Evolutionary conservation across 768 basidiomycete genomes (phyloP).

Genomic region (Suillus clintonianus): DNA sequence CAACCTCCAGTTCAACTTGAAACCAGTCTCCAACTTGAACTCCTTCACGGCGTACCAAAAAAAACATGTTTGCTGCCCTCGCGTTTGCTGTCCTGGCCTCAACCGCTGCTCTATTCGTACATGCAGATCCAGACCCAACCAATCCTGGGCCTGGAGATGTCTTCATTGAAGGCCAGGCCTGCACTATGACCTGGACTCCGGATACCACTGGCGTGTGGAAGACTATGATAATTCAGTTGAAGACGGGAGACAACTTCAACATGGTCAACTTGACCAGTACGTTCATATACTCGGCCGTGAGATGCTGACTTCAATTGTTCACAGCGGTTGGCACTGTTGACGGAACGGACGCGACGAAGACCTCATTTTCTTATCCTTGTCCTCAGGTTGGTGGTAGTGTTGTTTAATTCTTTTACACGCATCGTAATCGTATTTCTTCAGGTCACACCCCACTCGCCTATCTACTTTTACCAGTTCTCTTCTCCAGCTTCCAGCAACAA

Average conservation of each 20-base stretch:
- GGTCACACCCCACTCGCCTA: constrained; percentile 63
- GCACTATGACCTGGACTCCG: constrained; percentile 58
- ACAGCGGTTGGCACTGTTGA: constrained; percentile 68
- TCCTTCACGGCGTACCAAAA: constrained; percentile 12
- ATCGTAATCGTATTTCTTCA: constrained; percentile 22
- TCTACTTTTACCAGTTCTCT: constrained; percentile 84
- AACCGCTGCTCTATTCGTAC: constrained; percentile 38
- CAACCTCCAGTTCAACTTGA: not conserved
- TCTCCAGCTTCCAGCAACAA: constrained; percentile 39
- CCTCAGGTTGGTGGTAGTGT: constrained; percentile 50
- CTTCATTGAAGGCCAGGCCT: constrained; percentile 58
- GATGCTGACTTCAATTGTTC: not conserved
- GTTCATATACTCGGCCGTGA: constrained; percentile 23
- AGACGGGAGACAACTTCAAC: constrained; percentile 71
- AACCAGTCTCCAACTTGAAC: not conserved
- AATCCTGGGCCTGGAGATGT: constrained; percentile 59
- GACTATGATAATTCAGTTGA: constrained; percentile 73
- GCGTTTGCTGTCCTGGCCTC: constrained; percentile 24
- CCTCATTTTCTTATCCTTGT: constrained; percentile 58
- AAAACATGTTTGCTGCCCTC: constrained; percentile 18
- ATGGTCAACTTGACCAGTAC: constrained; percentile 71
- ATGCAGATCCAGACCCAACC: constrained; percentile 59
- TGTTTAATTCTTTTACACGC: not conserved
- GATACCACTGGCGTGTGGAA: constrained; percentile 68
- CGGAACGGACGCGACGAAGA: constrained; percentile 53